phyloP scores from a whole-genome alignment of 148 eudicot genomes.

The Rheum nobile region DNA sequence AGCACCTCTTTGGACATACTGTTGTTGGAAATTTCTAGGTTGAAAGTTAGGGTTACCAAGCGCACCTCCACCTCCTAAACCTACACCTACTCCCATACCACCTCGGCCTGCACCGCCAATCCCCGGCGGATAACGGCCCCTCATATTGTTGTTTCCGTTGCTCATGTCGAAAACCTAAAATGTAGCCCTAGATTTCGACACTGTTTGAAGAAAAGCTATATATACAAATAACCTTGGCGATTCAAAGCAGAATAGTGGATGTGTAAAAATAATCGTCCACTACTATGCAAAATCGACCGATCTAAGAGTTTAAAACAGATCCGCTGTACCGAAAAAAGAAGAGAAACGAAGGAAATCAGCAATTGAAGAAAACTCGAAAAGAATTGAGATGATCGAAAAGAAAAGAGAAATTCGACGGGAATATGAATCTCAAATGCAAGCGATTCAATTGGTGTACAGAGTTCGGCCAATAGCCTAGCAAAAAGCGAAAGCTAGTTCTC shows the following conservation, averaged over 20 bases:
- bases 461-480: background rate
- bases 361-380: background rate
- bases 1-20: slow-evolving; percentile 12
- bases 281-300: slow-evolving; percentile 11
- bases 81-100: slow-evolving; percentile 7
- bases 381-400: background rate
- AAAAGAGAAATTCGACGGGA: background rate
- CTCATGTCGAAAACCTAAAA: slow-evolving; percentile 11
- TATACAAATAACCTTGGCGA: slow-evolving; percentile 4
- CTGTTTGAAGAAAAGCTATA: slow-evolving; percentile 4
- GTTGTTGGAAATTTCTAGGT: slow-evolving; percentile 12
- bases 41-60: slow-evolving; percentile 12
- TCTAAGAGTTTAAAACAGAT: background rate
- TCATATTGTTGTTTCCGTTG: slow-evolving; percentile 4
- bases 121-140: slow-evolving; percentile 18
- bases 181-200: background rate
- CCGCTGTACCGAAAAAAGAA: background rate
- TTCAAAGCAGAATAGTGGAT: slow-evolving; percentile 20
- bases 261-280: slow-evolving; percentile 20
- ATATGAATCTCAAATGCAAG: background rate
- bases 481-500: background rate
- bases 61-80: slow-evolving; percentile 6
- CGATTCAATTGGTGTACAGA: background rate
- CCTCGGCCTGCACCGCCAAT: slow-evolving; percentile 13
- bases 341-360: background rate